Percentiles rank a stretch among this genome's conserved stretches.
phyloP scores from a whole-genome alignment of 2,329 filamentous ascomycete genomes.

The Neurospora sp. region DNA sequence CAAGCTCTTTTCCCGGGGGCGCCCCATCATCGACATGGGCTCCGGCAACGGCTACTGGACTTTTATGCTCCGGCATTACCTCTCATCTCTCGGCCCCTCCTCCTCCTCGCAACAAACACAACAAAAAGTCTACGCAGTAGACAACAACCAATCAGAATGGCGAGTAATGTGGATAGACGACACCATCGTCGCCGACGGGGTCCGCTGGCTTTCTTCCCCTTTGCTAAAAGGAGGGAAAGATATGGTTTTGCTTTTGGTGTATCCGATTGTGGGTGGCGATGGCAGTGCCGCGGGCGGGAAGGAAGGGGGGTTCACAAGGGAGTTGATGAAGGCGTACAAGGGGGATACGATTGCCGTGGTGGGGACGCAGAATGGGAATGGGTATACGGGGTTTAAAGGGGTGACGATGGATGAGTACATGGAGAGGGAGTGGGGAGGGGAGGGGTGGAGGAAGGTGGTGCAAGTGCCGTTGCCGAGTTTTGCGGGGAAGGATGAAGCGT shows the following conservation, averaged over 20 bases:
- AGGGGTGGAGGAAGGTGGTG: conserved; percentile 45
- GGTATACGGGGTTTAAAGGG: conserved; percentile 60
- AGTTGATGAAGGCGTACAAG: conserved; percentile 49
- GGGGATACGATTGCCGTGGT: conserved; percentile 61
- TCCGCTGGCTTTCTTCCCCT: conserved; percentile 37
- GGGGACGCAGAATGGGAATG: conserved; percentile 65
- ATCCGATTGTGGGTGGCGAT: conserved; percentile 54
- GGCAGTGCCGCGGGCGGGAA: conserved; percentile 50
- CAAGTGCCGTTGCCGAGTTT: conserved; percentile 65
- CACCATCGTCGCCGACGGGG: conserved; percentile 53
- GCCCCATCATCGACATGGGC: conserved; percentile 55
- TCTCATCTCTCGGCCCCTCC: conserved; percentile 24
- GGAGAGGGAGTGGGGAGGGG: conserved; percentile 38
- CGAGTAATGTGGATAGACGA: conserved; percentile 59
- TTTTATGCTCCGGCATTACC: conserved; percentile 55
- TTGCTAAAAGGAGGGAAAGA: conserved; percentile 33
- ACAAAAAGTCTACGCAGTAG: conserved; percentile 43
- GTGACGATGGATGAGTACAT: conserved; percentile 60
- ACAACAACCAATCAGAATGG: conserved; percentile 60
- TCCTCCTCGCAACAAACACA: not conserved
- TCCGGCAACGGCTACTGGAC: conserved; percentile 70
- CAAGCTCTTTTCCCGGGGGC: conserved; percentile 41
- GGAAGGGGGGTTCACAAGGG: conserved; percentile 54
- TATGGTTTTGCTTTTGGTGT: conserved; percentile 58
- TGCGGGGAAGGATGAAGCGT: conserved; percentile 65